phyloP scores from a whole-genome alignment of 2,329 filamentous ascomycete species.

The Chalaropsis thielavioides region DNA sequence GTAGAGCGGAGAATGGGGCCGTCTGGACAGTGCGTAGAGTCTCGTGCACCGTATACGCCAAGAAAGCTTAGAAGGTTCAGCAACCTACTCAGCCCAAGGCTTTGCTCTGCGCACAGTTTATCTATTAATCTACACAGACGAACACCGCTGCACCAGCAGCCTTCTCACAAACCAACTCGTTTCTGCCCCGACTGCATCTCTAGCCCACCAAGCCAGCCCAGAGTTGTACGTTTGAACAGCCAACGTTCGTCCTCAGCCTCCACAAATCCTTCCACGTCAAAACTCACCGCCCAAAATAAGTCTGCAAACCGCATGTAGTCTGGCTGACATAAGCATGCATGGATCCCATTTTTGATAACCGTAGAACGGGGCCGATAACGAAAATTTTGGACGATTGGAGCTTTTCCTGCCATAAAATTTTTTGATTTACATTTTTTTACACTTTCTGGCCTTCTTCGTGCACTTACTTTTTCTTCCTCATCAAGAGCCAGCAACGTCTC shows the following conservation, averaged over 20 bases:
- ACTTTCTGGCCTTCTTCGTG: constrained; percentile 14
- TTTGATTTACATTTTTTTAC: constrained; percentile 17
- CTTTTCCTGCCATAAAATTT: constrained; percentile 17
- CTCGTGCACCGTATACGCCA: background rate
- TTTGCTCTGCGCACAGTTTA: background rate
- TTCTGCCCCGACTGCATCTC: background rate
- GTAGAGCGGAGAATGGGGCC: no score
- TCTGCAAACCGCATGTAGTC: background rate
- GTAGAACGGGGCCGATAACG: constrained; percentile 17
- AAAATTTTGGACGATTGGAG: constrained; percentile 18
- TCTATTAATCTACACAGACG: background rate
- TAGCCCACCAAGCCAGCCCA: no score
- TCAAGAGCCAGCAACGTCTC: constrained; percentile 11
- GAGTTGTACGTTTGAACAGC: background rate
- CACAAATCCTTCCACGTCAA: background rate
- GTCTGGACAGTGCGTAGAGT: background rate
- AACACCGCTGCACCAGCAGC: no score
- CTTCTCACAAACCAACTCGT: no score
- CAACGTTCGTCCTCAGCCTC: background rate
- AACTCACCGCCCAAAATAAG: background rate
- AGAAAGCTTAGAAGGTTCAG: background rate
- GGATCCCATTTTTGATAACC: constrained; percentile 17
- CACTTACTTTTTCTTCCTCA: constrained; percentile 13
- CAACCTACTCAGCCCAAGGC: background rate
- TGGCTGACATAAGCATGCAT: constrained; percentile 17